Percentiles rank a stretch among this genome's conserved stretches.
Conservation (phyloP, 768 basidiomycete genomes). For the Hygrophorus russula region DNA sequence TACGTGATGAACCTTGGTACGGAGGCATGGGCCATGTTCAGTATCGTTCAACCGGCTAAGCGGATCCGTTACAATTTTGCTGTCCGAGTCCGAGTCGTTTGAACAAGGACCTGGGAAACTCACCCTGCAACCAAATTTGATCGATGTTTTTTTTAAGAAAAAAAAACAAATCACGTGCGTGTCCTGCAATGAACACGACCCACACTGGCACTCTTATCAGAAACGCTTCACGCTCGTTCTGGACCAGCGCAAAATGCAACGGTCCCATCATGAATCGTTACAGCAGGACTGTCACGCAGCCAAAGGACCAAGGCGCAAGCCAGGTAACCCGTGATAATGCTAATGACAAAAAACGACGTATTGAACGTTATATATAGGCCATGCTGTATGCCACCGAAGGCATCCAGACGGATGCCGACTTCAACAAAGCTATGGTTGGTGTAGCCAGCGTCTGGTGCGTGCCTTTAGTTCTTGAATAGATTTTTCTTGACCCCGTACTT, state of each 20-base stretch:
- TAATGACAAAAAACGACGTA: neutral
- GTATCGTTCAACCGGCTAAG: too few species aligned
- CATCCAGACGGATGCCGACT: conserved; percentile 67
- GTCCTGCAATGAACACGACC: too few species aligned
- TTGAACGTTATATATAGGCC: conserved; percentile 40
- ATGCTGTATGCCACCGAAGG: conserved; percentile 99
- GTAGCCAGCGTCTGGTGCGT: conserved; percentile 92
- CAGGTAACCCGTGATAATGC: conserved; percentile 41
- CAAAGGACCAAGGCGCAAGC: conserved; percentile 92
- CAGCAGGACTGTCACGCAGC: conserved; percentile 75
- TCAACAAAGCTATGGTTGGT: conserved; percentile 95
- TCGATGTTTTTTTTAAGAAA: neutral
- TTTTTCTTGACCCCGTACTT: conserved; percentile 6
- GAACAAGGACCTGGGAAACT: too few species aligned
- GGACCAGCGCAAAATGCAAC: conserved; percentile 25
- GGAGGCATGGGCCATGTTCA: too few species aligned
- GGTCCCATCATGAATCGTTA: conserved; percentile 51
- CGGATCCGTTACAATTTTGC: too few species aligned
- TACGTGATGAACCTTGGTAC: too few species aligned
- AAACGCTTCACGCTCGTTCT: conserved; percentile 19
- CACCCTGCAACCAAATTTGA: conserved; percentile 18
- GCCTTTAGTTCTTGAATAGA: neutral
- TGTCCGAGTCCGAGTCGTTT: too few species aligned
- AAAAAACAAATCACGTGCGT: conserved; percentile 3
- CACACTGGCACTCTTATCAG: too few species aligned